Evolutionary conservation across 768 basidiomycete species (phyloP).

Genomic region (Cubamyces sp.): DNA sequence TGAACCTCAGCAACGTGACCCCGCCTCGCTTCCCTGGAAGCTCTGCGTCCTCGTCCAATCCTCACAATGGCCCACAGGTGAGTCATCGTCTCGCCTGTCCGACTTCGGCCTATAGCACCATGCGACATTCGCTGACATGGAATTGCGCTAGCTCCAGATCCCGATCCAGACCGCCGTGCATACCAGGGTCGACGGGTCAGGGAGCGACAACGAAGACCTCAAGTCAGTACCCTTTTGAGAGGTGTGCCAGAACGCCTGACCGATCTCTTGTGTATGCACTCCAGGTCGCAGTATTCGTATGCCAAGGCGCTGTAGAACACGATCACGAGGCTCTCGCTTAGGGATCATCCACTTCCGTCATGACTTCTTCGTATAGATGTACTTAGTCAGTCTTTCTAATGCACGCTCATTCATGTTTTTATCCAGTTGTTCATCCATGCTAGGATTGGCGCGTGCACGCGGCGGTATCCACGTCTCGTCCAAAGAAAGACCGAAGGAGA

Average conservation of each 20-base stretch:
- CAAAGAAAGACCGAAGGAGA: too few relatives aligned
- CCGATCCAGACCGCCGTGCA: slow-evolving; percentile 12
- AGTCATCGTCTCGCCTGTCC: background rate
- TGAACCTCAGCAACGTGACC: slow-evolving; percentile 39
- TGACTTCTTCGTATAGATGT: background rate
- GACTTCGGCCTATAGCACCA: too few relatives aligned
- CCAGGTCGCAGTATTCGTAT: background rate
- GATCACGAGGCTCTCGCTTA: background rate
- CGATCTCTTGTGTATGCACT: background rate
- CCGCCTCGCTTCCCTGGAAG: slow-evolving; percentile 8
- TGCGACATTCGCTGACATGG: background rate
- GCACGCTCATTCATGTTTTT: background rate
- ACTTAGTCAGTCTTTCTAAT: background rate
- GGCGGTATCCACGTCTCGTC: too few relatives aligned
- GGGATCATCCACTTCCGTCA: background rate
- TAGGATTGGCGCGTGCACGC: too few relatives aligned
- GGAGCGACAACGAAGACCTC: slow-evolving; percentile 8
- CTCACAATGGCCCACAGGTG: slow-evolving; percentile 2
- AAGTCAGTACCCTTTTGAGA: slow-evolving; percentile 2
- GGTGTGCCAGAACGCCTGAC: background rate
- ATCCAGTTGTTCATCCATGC: too few relatives aligned
- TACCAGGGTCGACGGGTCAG: slow-evolving; percentile 1
- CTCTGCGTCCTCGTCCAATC: background rate
- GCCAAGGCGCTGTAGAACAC: slow-evolving; percentile 6
- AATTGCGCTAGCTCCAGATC: background rate